phyloP scores from a whole-genome alignment of 2,329 filamentous ascomycete species.

The Ceratocystis alfenasii region DNA sequence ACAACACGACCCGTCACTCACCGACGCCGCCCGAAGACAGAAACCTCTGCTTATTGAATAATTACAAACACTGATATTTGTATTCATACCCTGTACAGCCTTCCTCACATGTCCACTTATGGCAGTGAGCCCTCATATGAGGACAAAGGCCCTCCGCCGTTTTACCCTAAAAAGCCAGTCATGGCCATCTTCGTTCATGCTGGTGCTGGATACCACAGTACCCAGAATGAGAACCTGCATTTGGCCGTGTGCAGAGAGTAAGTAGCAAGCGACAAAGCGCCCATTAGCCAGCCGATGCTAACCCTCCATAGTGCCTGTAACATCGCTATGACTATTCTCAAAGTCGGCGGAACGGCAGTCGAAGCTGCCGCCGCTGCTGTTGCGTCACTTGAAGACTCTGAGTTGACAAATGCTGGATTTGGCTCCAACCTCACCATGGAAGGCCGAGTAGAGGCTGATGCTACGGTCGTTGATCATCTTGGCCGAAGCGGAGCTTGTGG shows the following conservation, averaged over 20 bases:
- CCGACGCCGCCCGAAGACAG: background rate
- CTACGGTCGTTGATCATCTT: constrained; percentile 79
- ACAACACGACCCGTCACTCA: background rate
- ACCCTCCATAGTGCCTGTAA: constrained; percentile 16
- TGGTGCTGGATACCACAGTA: constrained; percentile 86
- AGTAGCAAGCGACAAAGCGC: constrained; percentile 34
- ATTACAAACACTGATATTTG: constrained; percentile 10
- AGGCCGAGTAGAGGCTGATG: constrained; percentile 87
- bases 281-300: background rate
- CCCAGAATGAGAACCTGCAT: constrained; percentile 72
- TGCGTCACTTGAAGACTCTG: constrained; percentile 76
- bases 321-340: constrained; percentile 40
- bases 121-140: constrained; percentile 4
- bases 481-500: constrained; percentile 89
- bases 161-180: constrained; percentile 28
- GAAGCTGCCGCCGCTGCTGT: constrained; percentile 87
- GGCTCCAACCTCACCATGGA: constrained; percentile 90
- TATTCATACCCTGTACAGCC: background rate
- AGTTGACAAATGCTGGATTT: constrained; percentile 93
- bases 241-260: constrained; percentile 81
- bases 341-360: constrained; percentile 63
- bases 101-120: constrained; percentile 10
- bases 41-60: constrained; percentile 2
- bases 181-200: constrained; percentile 90
- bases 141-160: background rate